Evolutionary conservation across 495 filamentous ascomycete genomes (phyloP), one percentile per base, ranked within the genome.

Genomic region (Annulohypoxylon bovei): DNA sequence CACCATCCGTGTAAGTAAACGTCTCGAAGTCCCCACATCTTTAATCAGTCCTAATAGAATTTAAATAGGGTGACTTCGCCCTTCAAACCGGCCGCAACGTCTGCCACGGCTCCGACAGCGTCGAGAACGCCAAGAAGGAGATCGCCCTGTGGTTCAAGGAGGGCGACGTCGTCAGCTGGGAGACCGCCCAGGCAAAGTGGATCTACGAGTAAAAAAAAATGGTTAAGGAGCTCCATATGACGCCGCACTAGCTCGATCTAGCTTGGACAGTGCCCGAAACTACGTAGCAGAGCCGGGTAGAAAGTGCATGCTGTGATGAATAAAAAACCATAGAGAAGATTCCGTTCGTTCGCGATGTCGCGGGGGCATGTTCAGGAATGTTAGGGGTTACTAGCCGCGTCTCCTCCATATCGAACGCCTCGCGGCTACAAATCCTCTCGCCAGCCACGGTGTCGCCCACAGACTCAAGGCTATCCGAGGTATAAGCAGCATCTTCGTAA

Each of bases 41-140:
- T n/a, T 28, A 23, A 65, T 25, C 27, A 1, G 7, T 30, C 3
- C 68, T 76, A 54, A 72, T 42, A 20, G 3, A 6, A 1, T 46
- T 23, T 25, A 3, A 16, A 30, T 5, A 59, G 54, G 72, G 74
- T 60, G 77, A 83, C 76, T 81, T 67, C 65, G 79, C 80, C 70
- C 80, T 86, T 52, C 67, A 69, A 47, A 92, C 95, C 77, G 95
- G 95, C 84, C 93, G 95, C 80, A 99, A 99, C 88, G 93, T 99
- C 83, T 98, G 95, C 90, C 95, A 99, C 88, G 95, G 95, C 79
- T 97, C 93, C 83, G 95, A 99, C 89, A 88, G 86, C 83, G 94
- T 98, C 83, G 95, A 98, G 88, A 95, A 86, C 85, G 95, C 95
- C 82, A 89, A 98, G 91, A 98, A 98, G 92, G 95, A 99, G 88